Percentiles rank a stretch among this genome's conserved stretches.
Evolutionary conservation across 441 rosid species (phyloP).

Genomic region (Populus tomentosa): DNA sequence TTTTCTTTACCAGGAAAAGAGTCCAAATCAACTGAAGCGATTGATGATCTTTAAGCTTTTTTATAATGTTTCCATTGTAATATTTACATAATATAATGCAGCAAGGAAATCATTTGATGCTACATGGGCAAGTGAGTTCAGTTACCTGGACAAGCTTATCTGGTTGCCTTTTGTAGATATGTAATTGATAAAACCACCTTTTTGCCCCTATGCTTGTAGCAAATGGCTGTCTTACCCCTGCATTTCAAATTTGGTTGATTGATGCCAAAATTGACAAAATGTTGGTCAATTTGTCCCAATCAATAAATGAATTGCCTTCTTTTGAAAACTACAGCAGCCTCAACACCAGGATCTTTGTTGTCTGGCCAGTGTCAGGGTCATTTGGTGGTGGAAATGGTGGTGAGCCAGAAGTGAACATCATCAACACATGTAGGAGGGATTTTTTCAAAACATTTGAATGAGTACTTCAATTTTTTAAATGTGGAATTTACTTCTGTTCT

Average conservation of each 20-base stretch:
- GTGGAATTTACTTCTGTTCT: not conserved
- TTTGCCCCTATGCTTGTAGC: not conserved
- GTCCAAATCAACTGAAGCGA: not conserved
- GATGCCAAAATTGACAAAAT: not conserved
- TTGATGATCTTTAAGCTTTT: not conserved
- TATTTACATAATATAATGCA: not conserved
- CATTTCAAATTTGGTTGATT: not conserved
- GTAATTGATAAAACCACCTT: not conserved
- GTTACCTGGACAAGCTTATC: not conserved
- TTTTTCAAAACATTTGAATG: no score
- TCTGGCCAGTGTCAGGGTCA: not conserved
- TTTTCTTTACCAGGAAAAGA: not conserved
- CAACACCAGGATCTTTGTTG: not conserved
- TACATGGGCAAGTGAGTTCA: not conserved
- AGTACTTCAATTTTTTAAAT: not conserved
- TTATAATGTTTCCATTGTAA: not conserved
- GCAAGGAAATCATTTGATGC: not conserved
- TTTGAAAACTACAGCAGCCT: not conserved
- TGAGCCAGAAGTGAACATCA: not conserved
- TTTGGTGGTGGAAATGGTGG: not conserved
- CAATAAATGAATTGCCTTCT: not conserved
- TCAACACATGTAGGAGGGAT: not conserved
- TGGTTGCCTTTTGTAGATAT: not conserved
- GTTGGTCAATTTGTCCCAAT: not conserved
- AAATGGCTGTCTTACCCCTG: not conserved